A percentile compares a stretch with the other conserved stretches of the same genome.
phyloP scores from a whole-genome alignment of 169 alveolate species.

The Theileria annulata region DNA sequence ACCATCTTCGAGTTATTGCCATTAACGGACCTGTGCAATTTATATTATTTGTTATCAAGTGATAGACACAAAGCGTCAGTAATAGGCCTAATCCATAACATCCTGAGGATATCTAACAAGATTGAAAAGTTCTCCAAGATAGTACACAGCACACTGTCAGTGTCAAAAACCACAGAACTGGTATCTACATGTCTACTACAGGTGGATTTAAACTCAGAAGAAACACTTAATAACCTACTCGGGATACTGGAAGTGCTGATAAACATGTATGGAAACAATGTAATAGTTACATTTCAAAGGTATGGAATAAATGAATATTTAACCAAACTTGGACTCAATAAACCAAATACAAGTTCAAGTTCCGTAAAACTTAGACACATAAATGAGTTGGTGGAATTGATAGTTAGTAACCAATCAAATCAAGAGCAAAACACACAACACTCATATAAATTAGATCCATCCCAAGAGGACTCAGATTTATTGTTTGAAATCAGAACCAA shows the following conservation, averaged over 20 bases:
- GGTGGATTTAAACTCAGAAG: neutral
- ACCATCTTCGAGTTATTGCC: neutral
- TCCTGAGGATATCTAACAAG: neutral
- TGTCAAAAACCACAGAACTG: neutral
- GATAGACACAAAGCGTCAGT: conserved; percentile 4
- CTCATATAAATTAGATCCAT: neutral
- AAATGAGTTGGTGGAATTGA: neutral
- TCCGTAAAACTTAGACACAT: neutral
- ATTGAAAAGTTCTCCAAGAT: neutral
- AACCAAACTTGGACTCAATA: neutral
- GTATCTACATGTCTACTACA: neutral
- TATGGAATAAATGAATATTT: conserved; percentile 1
- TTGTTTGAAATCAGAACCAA: conserved; percentile 5
- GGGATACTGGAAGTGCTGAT: conserved; percentile 8
- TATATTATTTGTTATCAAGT: neutral
- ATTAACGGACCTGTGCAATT: neutral
- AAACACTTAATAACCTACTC: neutral
- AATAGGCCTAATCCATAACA: conserved; percentile 7
- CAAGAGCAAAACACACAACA: neutral
- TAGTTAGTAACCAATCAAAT: neutral
- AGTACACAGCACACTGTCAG: neutral
- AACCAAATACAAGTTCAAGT: neutral
- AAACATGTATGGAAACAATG: neutral
- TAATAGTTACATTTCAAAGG: conserved; percentile 3
- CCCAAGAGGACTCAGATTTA: neutral